Evolutionary conservation across 192 early-diverging fungal genomes (phyloP), one percentile per base, ranked within the genome.

Genomic region (Backusella morwellensis): DNA sequence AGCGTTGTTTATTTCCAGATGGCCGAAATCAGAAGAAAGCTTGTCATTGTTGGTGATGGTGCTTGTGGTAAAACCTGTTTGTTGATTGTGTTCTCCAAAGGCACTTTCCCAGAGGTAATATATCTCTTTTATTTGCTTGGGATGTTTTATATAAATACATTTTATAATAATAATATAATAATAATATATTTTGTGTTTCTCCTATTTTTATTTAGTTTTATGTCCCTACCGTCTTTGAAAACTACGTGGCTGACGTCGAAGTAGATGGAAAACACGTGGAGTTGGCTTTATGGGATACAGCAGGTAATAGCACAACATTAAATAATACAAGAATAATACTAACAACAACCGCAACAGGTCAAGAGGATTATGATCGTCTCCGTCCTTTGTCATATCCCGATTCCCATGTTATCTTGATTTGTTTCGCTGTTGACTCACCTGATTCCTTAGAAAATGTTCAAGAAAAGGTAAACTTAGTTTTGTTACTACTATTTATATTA

Each of bases 31-130:
- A 90, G 91, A 77, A 83, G 90, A 80, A 98, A 98, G 82, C 88
- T 97, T 78, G 95, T 98, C 63, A 93, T 97, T 74, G 93, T 98
- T n/a, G 96, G 96, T 56, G 96, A 98, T 81, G 96, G 96, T 83
- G 93, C 94, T 63, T 93, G 92, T 80, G 96, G 95, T 79, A 98
- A 98, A 84, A 97, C 95, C 9, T 98, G 94, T 81, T 85, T 96
- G 77, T 83, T 96, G 76, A 90, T 93, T 76, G 92, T 94, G 77
- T 97, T 95, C 68, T 91, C 90, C 72, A 92, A 94, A 82, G 93
- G 92, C 54, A 81, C 87, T 59, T 97, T 97, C 87, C 96, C 96
- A 75, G 92, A 93, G 84, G 92, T 92, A 84, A 82, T n/a, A 70
- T 11, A 21, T 32, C 11, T 63, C 3, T 59, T 29, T 50, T 50